Evolutionary conservation across 140 eudicot genomes (phyloP).

Genomic region (Erigeron philadelphicus): DNA sequence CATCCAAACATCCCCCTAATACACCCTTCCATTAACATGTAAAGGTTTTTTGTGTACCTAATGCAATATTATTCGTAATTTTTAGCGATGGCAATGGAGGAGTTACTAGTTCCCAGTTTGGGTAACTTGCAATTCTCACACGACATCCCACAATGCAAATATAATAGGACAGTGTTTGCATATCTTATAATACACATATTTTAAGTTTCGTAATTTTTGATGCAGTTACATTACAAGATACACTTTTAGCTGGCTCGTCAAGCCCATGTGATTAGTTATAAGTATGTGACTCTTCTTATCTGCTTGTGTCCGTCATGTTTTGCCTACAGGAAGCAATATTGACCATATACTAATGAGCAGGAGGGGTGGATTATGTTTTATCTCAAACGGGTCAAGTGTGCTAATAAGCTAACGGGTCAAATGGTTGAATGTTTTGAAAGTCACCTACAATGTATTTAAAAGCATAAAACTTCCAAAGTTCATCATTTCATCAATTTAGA

Average conservation of each 20-base stretch:
- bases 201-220: conserved; percentile 21
- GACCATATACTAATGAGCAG: background rate
- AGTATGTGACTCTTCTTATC: conserved; percentile 50
- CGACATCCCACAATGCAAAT: background rate
- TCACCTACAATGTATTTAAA: too few species aligned
- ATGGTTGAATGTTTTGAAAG: too few species aligned
- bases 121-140: too few species aligned
- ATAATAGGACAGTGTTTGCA: background rate
- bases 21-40: too few species aligned
- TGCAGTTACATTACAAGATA: conserved; percentile 96
- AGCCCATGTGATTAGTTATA: conserved; percentile 91
- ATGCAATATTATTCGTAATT: too few species aligned
- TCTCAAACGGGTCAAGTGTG: background rate
- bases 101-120: too few species aligned
- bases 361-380: conserved; percentile 6
- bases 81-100: too few species aligned
- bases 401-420: too few species aligned
- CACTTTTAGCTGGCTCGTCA: conserved; percentile 96
- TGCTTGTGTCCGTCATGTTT: background rate
- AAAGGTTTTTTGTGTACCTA: too few species aligned
- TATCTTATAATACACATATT: background rate
- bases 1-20: too few species aligned
- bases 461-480: too few species aligned
- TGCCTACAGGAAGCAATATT: background rate
- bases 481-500: too few species aligned